phyloP scores from a whole-genome alignment of 768 basidiomycete genomes.

The Panaeolus papilionaceus region DNA sequence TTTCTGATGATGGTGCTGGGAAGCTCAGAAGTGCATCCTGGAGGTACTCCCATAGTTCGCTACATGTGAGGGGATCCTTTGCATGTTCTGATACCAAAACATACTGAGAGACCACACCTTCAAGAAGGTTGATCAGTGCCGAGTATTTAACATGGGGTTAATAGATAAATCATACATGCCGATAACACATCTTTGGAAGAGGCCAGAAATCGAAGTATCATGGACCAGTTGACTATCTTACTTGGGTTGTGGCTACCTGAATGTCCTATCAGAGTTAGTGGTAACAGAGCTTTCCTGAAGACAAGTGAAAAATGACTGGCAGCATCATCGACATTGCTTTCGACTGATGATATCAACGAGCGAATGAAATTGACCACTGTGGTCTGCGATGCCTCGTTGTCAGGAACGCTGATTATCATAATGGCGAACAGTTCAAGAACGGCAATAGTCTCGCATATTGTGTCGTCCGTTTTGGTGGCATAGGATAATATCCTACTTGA shows the following conservation, averaged over 20 bases:
- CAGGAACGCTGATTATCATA: neutral
- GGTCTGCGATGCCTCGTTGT: neutral
- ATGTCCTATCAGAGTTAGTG: neutral
- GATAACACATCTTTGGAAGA: neutral
- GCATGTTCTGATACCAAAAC: slow-evolving; percentile 28
- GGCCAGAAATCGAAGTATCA: neutral
- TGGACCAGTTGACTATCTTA: neutral
- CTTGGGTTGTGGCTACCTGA: neutral
- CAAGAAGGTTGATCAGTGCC: neutral
- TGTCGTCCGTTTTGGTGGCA: neutral
- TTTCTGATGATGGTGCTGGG: neutral
- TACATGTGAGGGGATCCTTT: slow-evolving; percentile 43
- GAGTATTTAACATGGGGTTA: neutral
- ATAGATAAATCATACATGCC: neutral
- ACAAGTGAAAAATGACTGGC: neutral
- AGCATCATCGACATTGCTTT: neutral
- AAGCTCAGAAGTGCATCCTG: slow-evolving; percentile 42
- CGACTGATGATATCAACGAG: neutral
- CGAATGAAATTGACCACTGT: neutral
- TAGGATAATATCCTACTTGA: neutral
- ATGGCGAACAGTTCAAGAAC: neutral
- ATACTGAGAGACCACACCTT: slow-evolving; percentile 28
- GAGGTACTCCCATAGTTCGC: slow-evolving; percentile 63
- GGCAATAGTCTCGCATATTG: neutral
- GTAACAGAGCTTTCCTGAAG: neutral